A percentile compares a stretch with the other conserved stretches of the same genome.
Evolutionary conservation across 495 filamentous ascomycete species (phyloP).

Genomic region (Hamigera avellanea): DNA sequence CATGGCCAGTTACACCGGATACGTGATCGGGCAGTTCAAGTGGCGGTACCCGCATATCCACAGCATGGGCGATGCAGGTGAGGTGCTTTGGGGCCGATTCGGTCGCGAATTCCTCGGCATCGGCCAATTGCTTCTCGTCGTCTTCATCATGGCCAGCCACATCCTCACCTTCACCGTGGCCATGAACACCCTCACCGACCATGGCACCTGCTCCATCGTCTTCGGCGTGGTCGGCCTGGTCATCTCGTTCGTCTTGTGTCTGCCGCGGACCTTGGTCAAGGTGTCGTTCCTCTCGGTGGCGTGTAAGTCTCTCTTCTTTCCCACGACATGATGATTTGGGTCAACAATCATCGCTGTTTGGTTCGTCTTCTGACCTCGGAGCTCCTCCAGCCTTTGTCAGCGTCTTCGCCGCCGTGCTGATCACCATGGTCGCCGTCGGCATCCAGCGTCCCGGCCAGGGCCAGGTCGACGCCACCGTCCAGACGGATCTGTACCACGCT

Average conservation of each 20-base stretch:
- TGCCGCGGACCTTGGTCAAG: conserved; percentile 47
- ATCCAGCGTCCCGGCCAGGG: conserved; percentile 15
- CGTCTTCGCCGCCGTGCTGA: conserved; percentile 48
- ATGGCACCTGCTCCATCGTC: conserved; percentile 49
- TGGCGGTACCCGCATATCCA: conserved; percentile 47
- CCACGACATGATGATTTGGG: not conserved
- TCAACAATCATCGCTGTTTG: conserved; percentile 12
- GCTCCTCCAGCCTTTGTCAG: conserved; percentile 38
- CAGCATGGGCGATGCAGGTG: conserved; percentile 53
- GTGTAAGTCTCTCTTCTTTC: conserved; percentile 20
- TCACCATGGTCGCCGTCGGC: conserved; percentile 52
- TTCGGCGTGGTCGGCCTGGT: conserved; percentile 50
- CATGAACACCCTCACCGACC: conserved; percentile 46
- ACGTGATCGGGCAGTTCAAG: conserved; percentile 59
- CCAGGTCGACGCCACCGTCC: conserved; percentile 6
- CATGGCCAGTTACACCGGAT: conserved; percentile 57
- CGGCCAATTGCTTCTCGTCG: conserved; percentile 47
- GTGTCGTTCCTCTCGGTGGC: conserved; percentile 42
- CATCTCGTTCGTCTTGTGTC: conserved; percentile 43
- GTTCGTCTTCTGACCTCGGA: too few relatives aligned
- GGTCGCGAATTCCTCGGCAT: conserved; percentile 46
- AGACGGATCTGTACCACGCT: conserved; percentile 31
- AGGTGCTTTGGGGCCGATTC: conserved; percentile 43
- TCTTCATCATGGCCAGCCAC: conserved; percentile 63
- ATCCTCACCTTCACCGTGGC: conserved; percentile 56